A percentile compares a stretch with the other conserved stretches of the same genome.
These are phyloP conservation scores for Populus ilicifolia DNA, from an alignment of 345 rosid species.

Conservation along the genomic window DNA sequence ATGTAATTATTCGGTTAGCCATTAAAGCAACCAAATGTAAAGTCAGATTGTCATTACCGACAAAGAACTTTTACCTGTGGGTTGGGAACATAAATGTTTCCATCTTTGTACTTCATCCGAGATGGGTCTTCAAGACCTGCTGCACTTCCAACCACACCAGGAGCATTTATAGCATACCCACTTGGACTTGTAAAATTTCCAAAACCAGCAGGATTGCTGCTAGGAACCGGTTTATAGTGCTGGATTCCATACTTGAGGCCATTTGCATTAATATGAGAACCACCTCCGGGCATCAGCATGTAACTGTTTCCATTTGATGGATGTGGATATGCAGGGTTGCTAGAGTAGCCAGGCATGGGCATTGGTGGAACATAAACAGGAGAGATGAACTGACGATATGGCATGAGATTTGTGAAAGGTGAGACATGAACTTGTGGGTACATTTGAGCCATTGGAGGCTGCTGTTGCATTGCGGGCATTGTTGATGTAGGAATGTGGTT, in stretches of 20 bases:
- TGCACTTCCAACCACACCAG: slow-evolving; percentile 73
- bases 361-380: slow-evolving; percentile 83
- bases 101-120: slow-evolving; percentile 81
- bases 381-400: slow-evolving; percentile 75
- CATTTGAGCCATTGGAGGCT: slow-evolving; percentile 72
- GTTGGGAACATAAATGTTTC: slow-evolving; percentile 67
- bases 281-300: slow-evolving; percentile 83
- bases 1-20: neutral
- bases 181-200: slow-evolving; percentile 53
- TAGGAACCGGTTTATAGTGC: slow-evolving; percentile 75
- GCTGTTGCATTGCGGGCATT: slow-evolving; percentile 57
- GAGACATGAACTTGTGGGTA: slow-evolving; percentile 89
- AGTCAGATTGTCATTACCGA: neutral
- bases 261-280: slow-evolving; percentile 62
- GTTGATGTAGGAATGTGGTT: slow-evolving; percentile 56
- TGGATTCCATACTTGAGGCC: slow-evolving; percentile 86
- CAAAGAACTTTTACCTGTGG: slow-evolving; percentile 55
- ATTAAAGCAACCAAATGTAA: neutral
- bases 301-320: slow-evolving; percentile 80
- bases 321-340: slow-evolving; percentile 74
- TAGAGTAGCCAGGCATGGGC: slow-evolving; percentile 87
- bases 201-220: slow-evolving; percentile 54
- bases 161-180: slow-evolving; percentile 64
- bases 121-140: slow-evolving; percentile 81
- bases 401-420: slow-evolving; percentile 74